phyloP scores from a whole-genome alignment of 257 asterid species.

The Linaria vulgaris region DNA sequence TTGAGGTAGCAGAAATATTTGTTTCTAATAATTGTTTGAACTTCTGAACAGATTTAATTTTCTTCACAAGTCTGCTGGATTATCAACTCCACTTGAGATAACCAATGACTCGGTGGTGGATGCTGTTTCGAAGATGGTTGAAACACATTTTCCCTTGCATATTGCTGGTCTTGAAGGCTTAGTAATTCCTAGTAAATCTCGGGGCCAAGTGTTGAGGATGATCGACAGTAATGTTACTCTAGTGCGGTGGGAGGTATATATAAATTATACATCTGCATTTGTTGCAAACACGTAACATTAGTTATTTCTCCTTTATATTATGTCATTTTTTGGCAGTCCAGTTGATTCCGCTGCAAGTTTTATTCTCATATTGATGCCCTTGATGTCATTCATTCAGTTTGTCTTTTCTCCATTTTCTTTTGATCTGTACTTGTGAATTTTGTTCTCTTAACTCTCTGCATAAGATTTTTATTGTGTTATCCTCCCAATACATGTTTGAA shows the following conservation, averaged over 20 bases:
- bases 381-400: no score
- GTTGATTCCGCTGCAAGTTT: neutral
- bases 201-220: conserved; percentile 83
- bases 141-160: conserved; percentile 45
- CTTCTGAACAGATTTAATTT: conserved; percentile 69
- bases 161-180: conserved; percentile 80
- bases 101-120: conserved; percentile 50
- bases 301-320: conserved; percentile 4
- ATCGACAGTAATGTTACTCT: conserved; percentile 57
- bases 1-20: conserved; percentile 7
- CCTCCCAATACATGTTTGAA: conserved; percentile 3
- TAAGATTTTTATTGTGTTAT: neutral
- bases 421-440: no score
- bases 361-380: no score
- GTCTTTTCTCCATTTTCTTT: no score
- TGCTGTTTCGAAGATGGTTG: conserved; percentile 52
- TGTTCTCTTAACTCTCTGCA: no score
- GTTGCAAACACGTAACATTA: neutral
- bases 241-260: conserved; percentile 94
- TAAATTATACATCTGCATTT: neutral
- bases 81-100: conserved; percentile 76
- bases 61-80: conserved; percentile 77
- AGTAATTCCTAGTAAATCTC: conserved; percentile 69
- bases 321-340: neutral
- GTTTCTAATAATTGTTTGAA: conserved; percentile 12